A percentile compares a stretch with the other conserved stretches of the same genome.
phyloP scores from a whole-genome alignment of 2,329 filamentous ascomycete species.

The Penicillium janthinellum region DNA sequence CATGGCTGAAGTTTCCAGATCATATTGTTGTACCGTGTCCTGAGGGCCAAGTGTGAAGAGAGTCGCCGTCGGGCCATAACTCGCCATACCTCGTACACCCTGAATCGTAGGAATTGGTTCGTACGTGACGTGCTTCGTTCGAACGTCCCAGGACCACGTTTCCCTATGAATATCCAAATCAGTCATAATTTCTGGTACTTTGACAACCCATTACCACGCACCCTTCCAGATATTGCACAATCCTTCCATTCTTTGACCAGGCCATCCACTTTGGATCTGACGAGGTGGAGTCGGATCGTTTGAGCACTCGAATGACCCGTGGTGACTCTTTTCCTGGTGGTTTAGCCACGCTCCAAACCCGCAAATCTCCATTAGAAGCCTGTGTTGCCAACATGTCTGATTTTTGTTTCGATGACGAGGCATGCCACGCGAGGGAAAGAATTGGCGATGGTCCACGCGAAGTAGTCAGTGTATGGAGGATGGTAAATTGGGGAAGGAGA shows the following conservation, averaged over 20 bases:
- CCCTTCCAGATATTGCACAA: slow-evolving; percentile 90
- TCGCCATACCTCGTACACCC: slow-evolving; percentile 76
- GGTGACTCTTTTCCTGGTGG: slow-evolving; percentile 70
- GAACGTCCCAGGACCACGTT: slow-evolving; percentile 93
- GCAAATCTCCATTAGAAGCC: slow-evolving; percentile 84
- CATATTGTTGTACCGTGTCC: slow-evolving; percentile 91
- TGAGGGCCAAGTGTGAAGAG: slow-evolving; percentile 89
- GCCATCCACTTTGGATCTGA: slow-evolving; percentile 90
- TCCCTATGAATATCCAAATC: slow-evolving; percentile 57
- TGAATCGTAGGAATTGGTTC: slow-evolving; percentile 85
- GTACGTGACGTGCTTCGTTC: slow-evolving; percentile 94
- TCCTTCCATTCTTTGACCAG: slow-evolving; percentile 97
- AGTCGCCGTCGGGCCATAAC: slow-evolving; percentile 86
- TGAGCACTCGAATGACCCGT: slow-evolving; percentile 85
- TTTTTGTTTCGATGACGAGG: slow-evolving; percentile 91
- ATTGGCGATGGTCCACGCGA: slow-evolving; percentile 83
- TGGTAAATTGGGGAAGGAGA: slow-evolving; percentile 88
- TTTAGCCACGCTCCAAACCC: slow-evolving; percentile 96
- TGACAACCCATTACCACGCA: slow-evolving; percentile 54
- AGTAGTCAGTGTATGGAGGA: slow-evolving; percentile 87
- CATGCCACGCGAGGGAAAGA: slow-evolving; percentile 88
- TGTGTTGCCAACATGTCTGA: slow-evolving; percentile 97
- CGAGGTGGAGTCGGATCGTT: slow-evolving; percentile 71
- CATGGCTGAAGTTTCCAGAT: slow-evolving; percentile 81
- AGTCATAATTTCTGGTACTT: neutral